Percentiles rank a stretch among this genome's conserved stretches.
Conservation (phyloP, 1,284 basidiomycete species). For the Ustilago crameri region DNA sequence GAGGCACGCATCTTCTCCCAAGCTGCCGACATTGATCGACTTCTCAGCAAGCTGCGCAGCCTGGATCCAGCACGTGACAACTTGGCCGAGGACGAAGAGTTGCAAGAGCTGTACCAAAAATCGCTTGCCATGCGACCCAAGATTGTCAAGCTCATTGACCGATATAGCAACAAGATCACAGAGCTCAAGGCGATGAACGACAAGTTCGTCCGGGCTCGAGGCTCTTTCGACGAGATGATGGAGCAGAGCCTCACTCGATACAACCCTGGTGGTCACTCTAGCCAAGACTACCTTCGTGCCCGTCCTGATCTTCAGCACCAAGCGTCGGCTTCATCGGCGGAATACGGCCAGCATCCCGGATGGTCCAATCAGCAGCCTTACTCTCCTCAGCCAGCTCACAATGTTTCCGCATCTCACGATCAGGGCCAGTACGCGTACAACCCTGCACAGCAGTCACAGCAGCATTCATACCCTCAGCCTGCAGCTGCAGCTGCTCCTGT, state of each 20-base stretch:
- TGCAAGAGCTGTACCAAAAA: slow-evolving; percentile 92
- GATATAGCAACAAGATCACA: slow-evolving; percentile 74
- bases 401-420: slow-evolving; percentile 63
- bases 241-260: slow-evolving; percentile 84
- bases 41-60: slow-evolving; percentile 81
- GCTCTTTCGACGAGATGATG: slow-evolving; percentile 89
- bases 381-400: slow-evolving; percentile 15
- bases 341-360: slow-evolving; percentile 36
- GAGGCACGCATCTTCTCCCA: slow-evolving; percentile 88
- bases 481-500: slow-evolving; percentile 6
- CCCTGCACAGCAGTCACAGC: slow-evolving; percentile 16
- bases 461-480: slow-evolving; percentile 25
- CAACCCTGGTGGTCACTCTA: slow-evolving; percentile 62
- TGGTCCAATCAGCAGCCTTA: slow-evolving; percentile 24
- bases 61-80: slow-evolving; percentile 82
- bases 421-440: slow-evolving; percentile 59
- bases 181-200: slow-evolving; percentile 90
- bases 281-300: slow-evolving; percentile 39
- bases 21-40: slow-evolving; percentile 85
- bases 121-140: slow-evolving; percentile 89
- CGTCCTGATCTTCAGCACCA: slow-evolving; percentile 46
- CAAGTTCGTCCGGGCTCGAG: slow-evolving; percentile 82
- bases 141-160: slow-evolving; percentile 95
- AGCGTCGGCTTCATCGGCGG: slow-evolving; percentile 31
- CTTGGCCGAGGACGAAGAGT: slow-evolving; percentile 86